Percentiles rank a stretch among this genome's conserved stretches.
phyloP scores from a whole-genome alignment of 2,329 filamentous ascomycete genomes.

The Paracorniculantispora psalliotae region DNA sequence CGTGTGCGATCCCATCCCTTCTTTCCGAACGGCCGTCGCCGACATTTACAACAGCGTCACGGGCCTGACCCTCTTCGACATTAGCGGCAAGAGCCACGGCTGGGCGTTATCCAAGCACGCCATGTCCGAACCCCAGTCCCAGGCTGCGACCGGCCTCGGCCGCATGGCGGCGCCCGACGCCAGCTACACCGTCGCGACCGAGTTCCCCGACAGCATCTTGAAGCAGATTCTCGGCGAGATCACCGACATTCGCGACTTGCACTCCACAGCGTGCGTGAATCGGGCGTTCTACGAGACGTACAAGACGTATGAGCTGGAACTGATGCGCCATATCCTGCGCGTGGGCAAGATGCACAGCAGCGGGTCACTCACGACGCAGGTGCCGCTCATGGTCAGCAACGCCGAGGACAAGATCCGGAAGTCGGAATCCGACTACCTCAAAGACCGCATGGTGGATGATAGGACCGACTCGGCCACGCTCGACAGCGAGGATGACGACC shows the following conservation, averaged over 20 bases:
- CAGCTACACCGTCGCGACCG: constrained; percentile 27
- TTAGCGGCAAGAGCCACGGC: constrained; percentile 43
- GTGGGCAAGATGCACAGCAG: constrained; percentile 22
- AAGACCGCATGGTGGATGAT: constrained; percentile 22
- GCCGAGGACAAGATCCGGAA: constrained; percentile 32
- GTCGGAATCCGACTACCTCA: constrained; percentile 27
- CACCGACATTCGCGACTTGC: constrained; percentile 37
- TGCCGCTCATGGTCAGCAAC: constrained; percentile 22
- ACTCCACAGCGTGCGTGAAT: constrained; percentile 37
- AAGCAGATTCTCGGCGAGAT: constrained; percentile 37
- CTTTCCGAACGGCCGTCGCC: constrained; percentile 42
- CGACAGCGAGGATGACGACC: constrained; percentile 23
- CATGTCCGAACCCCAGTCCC: constrained; percentile 31
- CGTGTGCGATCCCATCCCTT: constrained; percentile 45
- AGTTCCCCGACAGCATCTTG: constrained; percentile 33
- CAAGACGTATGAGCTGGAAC: constrained; percentile 37
- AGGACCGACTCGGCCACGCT: constrained; percentile 26
- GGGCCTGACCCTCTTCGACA: constrained; percentile 44
- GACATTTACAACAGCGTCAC: constrained; percentile 48
- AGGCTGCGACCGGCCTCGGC: constrained; percentile 23
- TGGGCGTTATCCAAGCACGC: constrained; percentile 43
- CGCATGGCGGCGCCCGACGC: constrained; percentile 30
- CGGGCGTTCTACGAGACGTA: constrained; percentile 41
- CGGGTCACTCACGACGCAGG: constrained; percentile 15
- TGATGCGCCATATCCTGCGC: constrained; percentile 33